These are phyloP conservation scores for Exophiala sp. DNA, from an alignment of 2,329 filamentous ascomycete species.

Conservation along the genomic window DNA sequence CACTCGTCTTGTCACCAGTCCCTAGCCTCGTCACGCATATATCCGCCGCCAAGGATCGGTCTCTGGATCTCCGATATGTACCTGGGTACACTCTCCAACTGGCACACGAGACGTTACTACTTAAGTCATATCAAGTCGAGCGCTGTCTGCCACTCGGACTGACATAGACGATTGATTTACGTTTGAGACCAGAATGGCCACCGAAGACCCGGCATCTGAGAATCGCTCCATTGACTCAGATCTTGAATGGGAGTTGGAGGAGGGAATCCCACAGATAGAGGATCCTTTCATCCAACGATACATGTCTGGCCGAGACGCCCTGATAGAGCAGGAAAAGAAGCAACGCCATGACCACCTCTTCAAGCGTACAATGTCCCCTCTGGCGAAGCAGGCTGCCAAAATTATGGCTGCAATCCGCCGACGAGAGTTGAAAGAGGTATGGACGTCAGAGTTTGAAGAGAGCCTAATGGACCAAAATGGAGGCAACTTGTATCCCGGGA, in stretches of 20 bases:
- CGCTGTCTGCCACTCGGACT: not conserved
- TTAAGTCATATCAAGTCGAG: too few species aligned
- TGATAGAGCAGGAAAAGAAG: slow-evolving; percentile 78
- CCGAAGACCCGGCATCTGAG: slow-evolving; percentile 15
- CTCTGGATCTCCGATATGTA: not conserved
- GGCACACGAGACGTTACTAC: not conserved
- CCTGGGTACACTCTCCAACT: not conserved
- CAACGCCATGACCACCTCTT: slow-evolving; percentile 75
- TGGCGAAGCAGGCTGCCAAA: slow-evolving; percentile 70
- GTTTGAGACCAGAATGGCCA: slow-evolving; percentile 2
- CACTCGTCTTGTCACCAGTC: too few species aligned
- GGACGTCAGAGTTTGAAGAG: slow-evolving; percentile 72
- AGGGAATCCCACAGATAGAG: slow-evolving; percentile 46
- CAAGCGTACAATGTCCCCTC: slow-evolving; percentile 70
- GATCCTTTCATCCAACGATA: slow-evolving; percentile 84
- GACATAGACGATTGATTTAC: not conserved
- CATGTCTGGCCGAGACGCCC: slow-evolving; percentile 66
- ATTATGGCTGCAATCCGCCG: slow-evolving; percentile 78
- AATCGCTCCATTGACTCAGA: slow-evolving; percentile 24
- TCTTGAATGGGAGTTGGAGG: slow-evolving; percentile 36
- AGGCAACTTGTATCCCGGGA: slow-evolving; percentile 73
- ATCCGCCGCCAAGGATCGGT: not conserved
- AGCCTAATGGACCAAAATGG: slow-evolving; percentile 59
- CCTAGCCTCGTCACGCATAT: not conserved
- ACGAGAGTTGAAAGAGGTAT: slow-evolving; percentile 71